Conservation (phyloP, 768 basidiomycete species). For the Boletales sp. region DNA sequence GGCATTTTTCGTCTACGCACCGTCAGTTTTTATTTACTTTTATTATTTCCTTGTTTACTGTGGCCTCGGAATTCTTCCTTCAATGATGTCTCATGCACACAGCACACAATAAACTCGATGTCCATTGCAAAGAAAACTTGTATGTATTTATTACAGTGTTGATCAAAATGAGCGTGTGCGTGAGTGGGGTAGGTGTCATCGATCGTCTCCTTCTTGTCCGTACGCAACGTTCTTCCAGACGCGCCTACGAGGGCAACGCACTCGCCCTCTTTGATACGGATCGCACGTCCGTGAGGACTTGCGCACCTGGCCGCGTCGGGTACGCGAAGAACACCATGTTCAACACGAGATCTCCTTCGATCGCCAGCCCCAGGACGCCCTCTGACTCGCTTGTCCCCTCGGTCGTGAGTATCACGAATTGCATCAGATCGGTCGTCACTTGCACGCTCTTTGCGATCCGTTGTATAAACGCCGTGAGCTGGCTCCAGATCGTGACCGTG, state of each 20-base stretch:
- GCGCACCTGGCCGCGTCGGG: conserved; percentile 70
- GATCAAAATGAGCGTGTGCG: no score
- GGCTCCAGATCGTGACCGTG: conserved; percentile 86
- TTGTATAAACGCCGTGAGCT: conserved; percentile 87
- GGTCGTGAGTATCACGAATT: conserved; percentile 56
- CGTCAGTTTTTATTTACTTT: no score
- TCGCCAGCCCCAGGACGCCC: conserved; percentile 61
- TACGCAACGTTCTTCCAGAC: conserved; percentile 93
- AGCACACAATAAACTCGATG: no score
- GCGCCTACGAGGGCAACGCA: conserved; percentile 89
- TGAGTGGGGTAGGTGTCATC: no score
- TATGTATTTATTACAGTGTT: no score
- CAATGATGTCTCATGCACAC: no score
- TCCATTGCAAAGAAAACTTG: no score
- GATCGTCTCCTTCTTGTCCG: conserved; percentile 45
- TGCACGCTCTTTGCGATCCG: conserved; percentile 83
- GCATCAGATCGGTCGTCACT: conserved; percentile 77
- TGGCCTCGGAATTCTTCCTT: no score
- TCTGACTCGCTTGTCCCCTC: conserved; percentile 62
- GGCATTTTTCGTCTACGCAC: no score
- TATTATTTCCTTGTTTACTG: no score
- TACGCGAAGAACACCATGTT: conserved; percentile 78
- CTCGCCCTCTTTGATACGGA: conserved; percentile 71
- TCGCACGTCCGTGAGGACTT: conserved; percentile 64
- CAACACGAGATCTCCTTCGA: conserved; percentile 69